These are phyloP conservation scores for Sanghuangporus weigelae DNA, from an alignment of 1,284 basidiomycete species.

Conservation along the genomic window DNA sequence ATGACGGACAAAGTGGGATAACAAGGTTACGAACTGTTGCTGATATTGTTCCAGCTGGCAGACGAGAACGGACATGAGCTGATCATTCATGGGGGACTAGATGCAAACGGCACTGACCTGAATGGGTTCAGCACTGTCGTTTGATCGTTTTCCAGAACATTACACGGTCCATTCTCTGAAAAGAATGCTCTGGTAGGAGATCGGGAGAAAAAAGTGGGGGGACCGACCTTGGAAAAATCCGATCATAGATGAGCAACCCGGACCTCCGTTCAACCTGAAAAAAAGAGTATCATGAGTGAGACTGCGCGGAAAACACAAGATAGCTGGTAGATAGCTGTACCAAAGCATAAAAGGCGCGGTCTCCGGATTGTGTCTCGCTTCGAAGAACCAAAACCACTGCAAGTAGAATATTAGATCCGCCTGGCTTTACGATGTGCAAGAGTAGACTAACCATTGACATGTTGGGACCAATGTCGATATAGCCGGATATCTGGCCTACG, in stretches of 20 bases:
- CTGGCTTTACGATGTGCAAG: background rate
- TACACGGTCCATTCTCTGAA: slow-evolving; percentile 56
- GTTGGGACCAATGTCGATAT: slow-evolving; percentile 52
- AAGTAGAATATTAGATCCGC: slow-evolving; percentile 15
- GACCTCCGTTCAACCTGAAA: slow-evolving; percentile 50
- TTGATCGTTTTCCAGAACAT: slow-evolving; percentile 46
- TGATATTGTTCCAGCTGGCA: slow-evolving; percentile 63
- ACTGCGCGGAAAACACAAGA: background rate
- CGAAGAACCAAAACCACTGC: slow-evolving; percentile 74
- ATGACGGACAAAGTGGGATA: background rate
- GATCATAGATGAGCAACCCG: slow-evolving; percentile 62
- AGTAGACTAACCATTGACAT: slow-evolving; percentile 50
- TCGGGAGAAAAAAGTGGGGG: background rate
- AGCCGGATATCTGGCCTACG: slow-evolving; percentile 64
- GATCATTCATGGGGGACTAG: background rate
- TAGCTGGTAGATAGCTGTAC: slow-evolving; percentile 28
- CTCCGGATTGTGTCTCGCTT: slow-evolving; percentile 50
- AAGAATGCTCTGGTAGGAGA: slow-evolving; percentile 12
- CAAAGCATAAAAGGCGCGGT: slow-evolving; percentile 64
- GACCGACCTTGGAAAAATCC: slow-evolving; percentile 54
- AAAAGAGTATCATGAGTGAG: background rate
- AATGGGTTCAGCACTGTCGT: slow-evolving; percentile 51
- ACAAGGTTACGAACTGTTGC: slow-evolving; percentile 44
- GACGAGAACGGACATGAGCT: slow-evolving; percentile 14
- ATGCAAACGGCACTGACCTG: slow-evolving; percentile 30